These are phyloP conservation scores for Crithidia brevicula DNA, from an alignment of 208 protist species.

Conservation along the genomic window DNA sequence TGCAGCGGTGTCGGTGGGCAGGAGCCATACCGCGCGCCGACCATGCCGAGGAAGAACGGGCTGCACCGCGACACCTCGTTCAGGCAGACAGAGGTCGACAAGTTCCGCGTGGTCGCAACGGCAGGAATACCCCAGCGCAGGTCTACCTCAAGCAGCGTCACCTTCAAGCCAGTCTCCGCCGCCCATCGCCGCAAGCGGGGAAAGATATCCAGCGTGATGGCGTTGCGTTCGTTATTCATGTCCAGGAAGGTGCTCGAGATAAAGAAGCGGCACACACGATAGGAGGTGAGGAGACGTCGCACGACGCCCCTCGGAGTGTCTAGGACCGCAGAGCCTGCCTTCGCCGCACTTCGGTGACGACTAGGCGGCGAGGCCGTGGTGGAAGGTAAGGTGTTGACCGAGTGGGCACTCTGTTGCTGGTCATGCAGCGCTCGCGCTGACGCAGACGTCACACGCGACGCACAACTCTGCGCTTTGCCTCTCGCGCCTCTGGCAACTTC, in stretches of 20 bases:
- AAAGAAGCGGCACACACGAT: slow-evolving; percentile 92
- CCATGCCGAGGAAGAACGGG: slow-evolving; percentile 94
- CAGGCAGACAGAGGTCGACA: slow-evolving; percentile 92
- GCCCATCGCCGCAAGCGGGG: slow-evolving; percentile 90
- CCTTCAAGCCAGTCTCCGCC: slow-evolving; percentile 51
- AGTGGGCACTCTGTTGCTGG: no score
- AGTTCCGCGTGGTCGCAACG: slow-evolving; percentile 61
- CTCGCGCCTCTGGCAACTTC: not conserved
- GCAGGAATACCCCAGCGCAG: slow-evolving; percentile 96
- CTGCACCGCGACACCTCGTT: slow-evolving; percentile 94
- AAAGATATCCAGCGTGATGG: slow-evolving; percentile 93
- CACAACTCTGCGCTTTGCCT: no score
- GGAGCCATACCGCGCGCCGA: slow-evolving; percentile 92
- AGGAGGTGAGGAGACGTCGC: slow-evolving; percentile 35
- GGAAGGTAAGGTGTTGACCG: no score
- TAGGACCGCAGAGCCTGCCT: not conserved
- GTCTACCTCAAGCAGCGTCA: slow-evolving; percentile 92
- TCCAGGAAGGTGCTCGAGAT: slow-evolving; percentile 96
- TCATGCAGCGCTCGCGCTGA: not conserved
- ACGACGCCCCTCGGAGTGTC: slow-evolving; percentile 1
- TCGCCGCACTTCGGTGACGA: not conserved
- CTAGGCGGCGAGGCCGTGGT: no score
- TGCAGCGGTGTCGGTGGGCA: slow-evolving; percentile 65
- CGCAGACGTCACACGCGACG: not conserved
- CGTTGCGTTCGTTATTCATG: slow-evolving; percentile 96